Conservation (phyloP, 2,329 filamentous ascomycete species). For the Dothidotthia symphoricarpi region DNA sequence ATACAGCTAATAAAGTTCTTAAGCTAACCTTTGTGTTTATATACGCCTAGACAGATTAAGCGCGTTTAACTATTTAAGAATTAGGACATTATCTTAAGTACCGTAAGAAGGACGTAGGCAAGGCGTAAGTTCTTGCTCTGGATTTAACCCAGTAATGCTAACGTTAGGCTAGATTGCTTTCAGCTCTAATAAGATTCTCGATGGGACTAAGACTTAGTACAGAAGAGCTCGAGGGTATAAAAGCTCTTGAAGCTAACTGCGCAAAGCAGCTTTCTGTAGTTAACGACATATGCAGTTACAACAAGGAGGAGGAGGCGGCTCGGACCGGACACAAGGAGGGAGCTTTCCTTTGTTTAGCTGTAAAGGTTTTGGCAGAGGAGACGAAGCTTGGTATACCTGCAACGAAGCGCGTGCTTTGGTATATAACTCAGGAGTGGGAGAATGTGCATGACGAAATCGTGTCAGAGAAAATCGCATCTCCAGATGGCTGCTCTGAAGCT, state of each 20-base stretch:
- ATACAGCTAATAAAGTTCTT: too few species aligned
- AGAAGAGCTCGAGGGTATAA: constrained; percentile 24
- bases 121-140: constrained; percentile 43
- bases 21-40: too few species aligned
- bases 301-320: constrained; percentile 39
- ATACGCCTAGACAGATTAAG: too few species aligned
- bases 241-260: constrained; percentile 36
- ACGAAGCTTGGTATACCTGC: constrained; percentile 18
- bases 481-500: too few species aligned
- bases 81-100: constrained; percentile 41
- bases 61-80: too few species aligned
- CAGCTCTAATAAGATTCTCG: constrained; percentile 43
- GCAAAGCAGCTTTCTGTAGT: constrained; percentile 43
- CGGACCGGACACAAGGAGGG: constrained; percentile 24
- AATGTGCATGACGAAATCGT: constrained; percentile 17
- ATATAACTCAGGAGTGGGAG: constrained; percentile 38
- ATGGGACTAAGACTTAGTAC: constrained; percentile 34
- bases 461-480: background rate
- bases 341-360: constrained; percentile 31
- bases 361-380: constrained; percentile 31
- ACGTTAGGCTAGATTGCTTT: too few species aligned
- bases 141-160: too few species aligned
- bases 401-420: constrained; percentile 33
- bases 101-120: constrained; percentile 43
- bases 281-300: constrained; percentile 46